These are phyloP conservation scores for Diaporthe sp. DNA, from an alignment of 2,329 filamentous ascomycete species.

Conservation along the genomic window DNA sequence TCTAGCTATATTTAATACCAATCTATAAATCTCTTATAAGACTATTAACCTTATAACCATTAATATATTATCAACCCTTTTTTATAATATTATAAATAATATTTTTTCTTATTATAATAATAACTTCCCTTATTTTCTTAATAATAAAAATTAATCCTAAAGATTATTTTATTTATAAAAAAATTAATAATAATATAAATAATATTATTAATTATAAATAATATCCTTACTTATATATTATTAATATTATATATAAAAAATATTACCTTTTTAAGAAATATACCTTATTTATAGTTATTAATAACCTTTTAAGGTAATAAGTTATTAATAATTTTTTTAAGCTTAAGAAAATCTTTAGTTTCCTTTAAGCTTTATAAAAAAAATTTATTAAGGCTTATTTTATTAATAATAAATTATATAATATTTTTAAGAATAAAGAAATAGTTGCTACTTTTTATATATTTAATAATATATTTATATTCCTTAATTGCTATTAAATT, in stretches of 20 bases:
- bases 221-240: background rate
- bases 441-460: background rate
- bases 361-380: background rate
- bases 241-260: background rate
- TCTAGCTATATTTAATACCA: too few species aligned
- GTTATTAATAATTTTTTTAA: background rate
- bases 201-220: background rate
- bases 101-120: background rate
- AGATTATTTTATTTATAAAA: background rate
- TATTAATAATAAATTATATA: too few species aligned
- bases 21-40: too few species aligned
- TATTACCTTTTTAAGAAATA: background rate
- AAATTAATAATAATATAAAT: accelerated
- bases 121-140: background rate
- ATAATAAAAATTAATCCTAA: background rate
- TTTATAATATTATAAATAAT: too few species aligned
- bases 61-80: too few species aligned
- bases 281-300: background rate
- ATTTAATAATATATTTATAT: background rate
- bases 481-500: background rate
- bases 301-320: background rate
- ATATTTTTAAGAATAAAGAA: background rate
- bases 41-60: too few species aligned
- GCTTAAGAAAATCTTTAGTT: background rate
- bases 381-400: background rate